phyloP scores from a whole-genome alignment of 257 asterid species.

The Penstemon newberryi region DNA sequence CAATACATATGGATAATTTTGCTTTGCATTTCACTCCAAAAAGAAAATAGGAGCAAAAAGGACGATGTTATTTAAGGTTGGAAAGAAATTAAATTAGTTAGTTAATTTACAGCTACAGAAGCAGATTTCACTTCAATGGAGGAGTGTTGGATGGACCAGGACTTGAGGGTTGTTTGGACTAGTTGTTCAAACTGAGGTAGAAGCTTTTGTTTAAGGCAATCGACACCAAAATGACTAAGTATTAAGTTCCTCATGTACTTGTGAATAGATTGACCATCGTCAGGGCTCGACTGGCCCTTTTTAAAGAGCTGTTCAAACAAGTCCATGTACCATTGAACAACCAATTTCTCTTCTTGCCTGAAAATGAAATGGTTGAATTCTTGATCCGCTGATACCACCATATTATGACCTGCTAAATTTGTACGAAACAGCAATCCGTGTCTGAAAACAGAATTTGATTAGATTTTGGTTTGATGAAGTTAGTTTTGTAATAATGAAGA shows the following conservation, averaged over 20 bases:
- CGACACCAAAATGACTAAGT: conserved; percentile 29
- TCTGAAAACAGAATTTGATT: conserved; percentile 14
- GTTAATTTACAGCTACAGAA: conserved; percentile 5
- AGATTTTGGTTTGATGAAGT: too few relatives aligned
- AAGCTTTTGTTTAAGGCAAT: conserved; percentile 24
- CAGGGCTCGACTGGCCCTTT: not conserved
- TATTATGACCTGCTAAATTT: conserved; percentile 22
- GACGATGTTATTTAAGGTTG: too few relatives aligned
- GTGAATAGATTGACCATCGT: conserved; percentile 5
- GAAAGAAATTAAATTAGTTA: too few relatives aligned
- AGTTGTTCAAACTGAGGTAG: conserved; percentile 25
- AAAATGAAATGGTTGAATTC: conserved; percentile 33
- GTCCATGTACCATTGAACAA: conserved; percentile 28
- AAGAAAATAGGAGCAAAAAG: too few relatives aligned
- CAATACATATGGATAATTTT: too few relatives aligned
- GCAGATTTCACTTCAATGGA: conserved; percentile 29
- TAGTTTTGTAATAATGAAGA: too few relatives aligned
- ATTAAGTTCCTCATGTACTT: conserved; percentile 22
- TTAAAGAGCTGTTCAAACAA: conserved; percentile 5
- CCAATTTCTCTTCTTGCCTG: conserved; percentile 33
- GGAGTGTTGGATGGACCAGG: conserved; percentile 27
- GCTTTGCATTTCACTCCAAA: too few relatives aligned
- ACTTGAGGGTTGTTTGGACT: conserved; percentile 8
- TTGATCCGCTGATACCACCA: conserved; percentile 31
- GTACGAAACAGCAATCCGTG: conserved; percentile 37